Base-by-base conservation (phyloP, 73 alveolate species). In the Blepharisma stoltei region DNA sequence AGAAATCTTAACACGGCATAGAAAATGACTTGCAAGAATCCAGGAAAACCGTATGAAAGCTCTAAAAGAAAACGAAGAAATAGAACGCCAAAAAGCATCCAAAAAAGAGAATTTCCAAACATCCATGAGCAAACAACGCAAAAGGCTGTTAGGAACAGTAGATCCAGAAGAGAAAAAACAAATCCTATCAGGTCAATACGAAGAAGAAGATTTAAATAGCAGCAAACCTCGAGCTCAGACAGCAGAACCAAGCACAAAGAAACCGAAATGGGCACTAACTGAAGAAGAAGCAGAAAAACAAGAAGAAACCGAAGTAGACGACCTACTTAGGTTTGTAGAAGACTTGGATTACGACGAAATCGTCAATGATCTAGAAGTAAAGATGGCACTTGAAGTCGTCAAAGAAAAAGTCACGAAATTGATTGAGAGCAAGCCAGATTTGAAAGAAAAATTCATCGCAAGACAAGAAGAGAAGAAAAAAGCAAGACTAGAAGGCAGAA, bases 261-360 rank as follows among this genome's bases (percentile, higher is more conserved):
- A 87, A 78, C 98, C 98, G 11, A 90, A 85, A 50, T 90, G 98
- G 97, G 96, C 97, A 7, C 73, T 78, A 81, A 88, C 97, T 9
- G 93, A 87, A 78, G 83, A 90, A 54, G 87, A 93, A 55, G 77
- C 78, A 20, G 93, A 93, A 48, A 68, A 90, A 55, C 83, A 81
- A 67, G 81, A 86, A 66, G 94, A 93, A 49, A 66, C 83, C 32
- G 96, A 93, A 70, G 86, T 85, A 7, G 96, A 90, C 55, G 93
- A 93, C 46, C 85, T 93, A 48, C 80, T 93, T 25, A 93, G 87
- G 54, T 93, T 89, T 67, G 96, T 93, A 66, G 83, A 93, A 47
- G 93, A 90, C 81, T 77, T 93, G 32, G 98, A 93, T 78, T 93
- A 93, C 80, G 98, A 93, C 65, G 75, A 84, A 79, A 90, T 83